Evolutionary conservation across 1,284 basidiomycete genomes (phyloP).

Genomic region (Macrocystidia cucumis): DNA sequence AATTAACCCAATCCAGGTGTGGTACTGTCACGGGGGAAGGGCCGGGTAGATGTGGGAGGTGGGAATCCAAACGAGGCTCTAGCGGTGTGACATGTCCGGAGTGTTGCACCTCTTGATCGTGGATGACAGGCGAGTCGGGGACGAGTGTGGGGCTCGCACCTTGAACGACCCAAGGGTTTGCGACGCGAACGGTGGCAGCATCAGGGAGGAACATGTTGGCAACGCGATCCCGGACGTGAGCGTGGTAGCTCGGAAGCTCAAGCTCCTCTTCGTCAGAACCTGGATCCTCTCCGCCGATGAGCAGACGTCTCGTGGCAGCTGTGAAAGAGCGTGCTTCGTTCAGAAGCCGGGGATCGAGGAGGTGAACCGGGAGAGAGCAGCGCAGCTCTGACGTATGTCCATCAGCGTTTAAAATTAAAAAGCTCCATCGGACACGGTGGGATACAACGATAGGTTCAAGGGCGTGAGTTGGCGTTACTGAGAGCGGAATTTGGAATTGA

Average conservation of each 20-base stretch:
- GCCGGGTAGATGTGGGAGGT: slow-evolving; percentile 38
- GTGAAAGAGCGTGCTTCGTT: slow-evolving; percentile 71
- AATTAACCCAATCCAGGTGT: slow-evolving; percentile 77
- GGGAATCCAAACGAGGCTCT: slow-evolving; percentile 25
- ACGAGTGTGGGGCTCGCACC: slow-evolving; percentile 26
- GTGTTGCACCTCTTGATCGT: slow-evolving; percentile 13
- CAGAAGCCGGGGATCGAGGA: slow-evolving; percentile 68
- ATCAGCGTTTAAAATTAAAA: slow-evolving; percentile 78
- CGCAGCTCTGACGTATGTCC: slow-evolving; percentile 87
- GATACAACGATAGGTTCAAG: slow-evolving; percentile 66
- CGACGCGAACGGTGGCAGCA: slow-evolving; percentile 53
- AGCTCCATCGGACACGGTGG: slow-evolving; percentile 72
- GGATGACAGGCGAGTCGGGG: slow-evolving; percentile 6
- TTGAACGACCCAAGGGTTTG: slow-evolving; percentile 51
- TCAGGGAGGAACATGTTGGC: slow-evolving; percentile 72
- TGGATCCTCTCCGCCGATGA: slow-evolving; percentile 35
- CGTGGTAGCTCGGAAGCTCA: slow-evolving; percentile 80
- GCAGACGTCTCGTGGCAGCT: slow-evolving; percentile 58
- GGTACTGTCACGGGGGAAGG: slow-evolving; percentile 35
- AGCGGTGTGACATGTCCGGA: slow-evolving; percentile 19
- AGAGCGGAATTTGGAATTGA: slow-evolving; percentile 37
- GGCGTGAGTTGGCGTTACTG: slow-evolving; percentile 55
- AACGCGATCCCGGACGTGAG: slow-evolving; percentile 85
- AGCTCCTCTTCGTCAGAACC: slow-evolving; percentile 46
- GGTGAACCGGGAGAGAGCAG: slow-evolving; percentile 82